Percentiles rank a stretch among this genome's conserved stretches.
Evolutionary conservation across 2,329 filamentous ascomycete species (phyloP).

Genomic region (Pseudopyricularia cyperi): DNA sequence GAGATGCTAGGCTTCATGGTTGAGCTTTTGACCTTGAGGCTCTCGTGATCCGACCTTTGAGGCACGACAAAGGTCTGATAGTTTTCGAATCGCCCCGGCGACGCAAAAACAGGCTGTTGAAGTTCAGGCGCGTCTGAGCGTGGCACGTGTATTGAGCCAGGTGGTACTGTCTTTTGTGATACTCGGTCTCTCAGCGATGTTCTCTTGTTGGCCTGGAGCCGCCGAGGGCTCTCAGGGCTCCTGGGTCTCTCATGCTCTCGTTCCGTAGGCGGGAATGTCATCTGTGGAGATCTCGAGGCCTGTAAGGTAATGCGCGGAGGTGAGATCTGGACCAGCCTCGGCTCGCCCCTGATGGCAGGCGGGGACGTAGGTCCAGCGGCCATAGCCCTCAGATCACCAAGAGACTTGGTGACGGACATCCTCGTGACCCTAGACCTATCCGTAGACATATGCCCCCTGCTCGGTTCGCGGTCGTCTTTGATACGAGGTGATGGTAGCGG

Average conservation of each 20-base stretch:
- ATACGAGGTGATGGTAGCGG: slow-evolving; percentile 34
- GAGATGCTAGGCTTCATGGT: slow-evolving; percentile 16
- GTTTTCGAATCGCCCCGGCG: slow-evolving; percentile 16
- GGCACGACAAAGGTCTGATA: slow-evolving; percentile 19
- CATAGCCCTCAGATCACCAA: background rate
- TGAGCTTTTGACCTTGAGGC: slow-evolving; percentile 19
- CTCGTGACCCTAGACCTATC: background rate
- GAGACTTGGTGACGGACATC: background rate
- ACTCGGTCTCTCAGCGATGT: slow-evolving; percentile 40
- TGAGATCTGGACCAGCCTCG: slow-evolving; percentile 3
- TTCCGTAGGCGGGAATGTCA: background rate
- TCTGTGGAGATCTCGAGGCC: background rate
- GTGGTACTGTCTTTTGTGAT: slow-evolving; percentile 37
- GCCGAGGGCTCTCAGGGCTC: background rate
- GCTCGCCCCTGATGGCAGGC: background rate
- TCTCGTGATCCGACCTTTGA: slow-evolving; percentile 33
- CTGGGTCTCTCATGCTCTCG: background rate
- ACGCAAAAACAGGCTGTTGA: slow-evolving; percentile 17
- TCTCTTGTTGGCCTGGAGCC: slow-evolving; percentile 18
- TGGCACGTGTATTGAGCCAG: slow-evolving; percentile 41
- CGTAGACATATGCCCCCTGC: background rate
- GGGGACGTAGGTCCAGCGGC: background rate
- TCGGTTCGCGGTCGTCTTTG: slow-evolving; percentile 12
- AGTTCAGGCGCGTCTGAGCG: slow-evolving; percentile 22
- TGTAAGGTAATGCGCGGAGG: background rate